Evolutionary conservation across 805 yeast genomes (phyloP).

Genomic region (Isabelozyma heimii): DNA sequence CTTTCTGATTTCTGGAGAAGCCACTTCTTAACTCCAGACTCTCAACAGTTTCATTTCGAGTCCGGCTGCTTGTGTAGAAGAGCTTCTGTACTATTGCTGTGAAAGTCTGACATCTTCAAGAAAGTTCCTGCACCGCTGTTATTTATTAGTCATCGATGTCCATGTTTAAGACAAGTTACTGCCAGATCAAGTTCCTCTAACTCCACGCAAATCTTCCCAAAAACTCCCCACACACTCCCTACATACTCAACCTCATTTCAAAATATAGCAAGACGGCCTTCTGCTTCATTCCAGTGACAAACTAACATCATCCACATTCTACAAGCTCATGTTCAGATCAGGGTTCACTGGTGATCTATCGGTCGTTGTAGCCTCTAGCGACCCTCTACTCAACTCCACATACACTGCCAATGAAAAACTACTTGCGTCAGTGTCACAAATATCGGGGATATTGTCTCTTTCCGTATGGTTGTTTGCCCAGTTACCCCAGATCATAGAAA

Average conservation of each 20-base stretch:
- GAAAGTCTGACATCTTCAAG: too few relatives aligned
- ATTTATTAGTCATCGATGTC: too few relatives aligned
- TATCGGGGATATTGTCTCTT: slow-evolving; percentile 32
- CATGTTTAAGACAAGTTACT: too few relatives aligned
- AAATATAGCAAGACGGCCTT: too few relatives aligned
- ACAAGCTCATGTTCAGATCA: background rate
- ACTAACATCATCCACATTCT: background rate
- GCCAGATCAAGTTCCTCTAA: too few relatives aligned
- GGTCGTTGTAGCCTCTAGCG: background rate
- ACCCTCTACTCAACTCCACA: background rate
- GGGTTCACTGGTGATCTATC: background rate
- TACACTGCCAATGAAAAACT: background rate
- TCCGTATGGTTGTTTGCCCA: slow-evolving; percentile 71
- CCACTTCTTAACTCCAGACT: background rate
- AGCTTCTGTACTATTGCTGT: background rate
- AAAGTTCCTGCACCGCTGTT: too few relatives aligned
- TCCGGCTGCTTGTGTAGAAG: background rate
- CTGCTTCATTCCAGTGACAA: too few relatives aligned
- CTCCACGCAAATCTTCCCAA: too few relatives aligned
- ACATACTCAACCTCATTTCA: too few relatives aligned
- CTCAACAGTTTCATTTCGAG: background rate
- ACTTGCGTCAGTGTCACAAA: slow-evolving; percentile 7
- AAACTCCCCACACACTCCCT: too few relatives aligned
- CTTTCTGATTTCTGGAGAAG: background rate
- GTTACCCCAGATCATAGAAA: slow-evolving; percentile 63